These are phyloP conservation scores for Kwoniella botswanensis DNA, from an alignment of 768 basidiomycete species.

Conservation along the genomic window DNA sequence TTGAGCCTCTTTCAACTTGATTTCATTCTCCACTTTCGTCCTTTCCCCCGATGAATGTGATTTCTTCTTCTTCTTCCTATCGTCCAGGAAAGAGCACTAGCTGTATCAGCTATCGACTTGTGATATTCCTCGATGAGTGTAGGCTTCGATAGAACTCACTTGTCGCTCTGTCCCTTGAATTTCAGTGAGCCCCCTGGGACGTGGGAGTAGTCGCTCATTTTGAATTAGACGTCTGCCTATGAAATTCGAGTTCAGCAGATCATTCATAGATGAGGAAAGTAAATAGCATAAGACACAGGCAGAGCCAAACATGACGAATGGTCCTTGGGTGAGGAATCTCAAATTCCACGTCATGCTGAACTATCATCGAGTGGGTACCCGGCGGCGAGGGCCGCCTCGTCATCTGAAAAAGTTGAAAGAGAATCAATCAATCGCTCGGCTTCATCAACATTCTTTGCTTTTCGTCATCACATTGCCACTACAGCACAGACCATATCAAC, in stretches of 20 bases:
- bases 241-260: too few relatives aligned
- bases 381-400: slow-evolving; percentile 1
- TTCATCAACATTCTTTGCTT: neutral
- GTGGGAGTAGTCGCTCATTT: slow-evolving; percentile 56
- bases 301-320: too few relatives aligned
- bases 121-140: neutral
- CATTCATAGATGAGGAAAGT: too few relatives aligned
- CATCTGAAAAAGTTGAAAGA: neutral
- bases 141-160: slow-evolving; percentile 39
- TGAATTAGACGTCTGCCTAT: neutral
- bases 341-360: neutral
- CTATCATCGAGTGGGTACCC: neutral
- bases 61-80: slow-evolving; percentile 57
- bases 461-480: neutral
- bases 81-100: too few relatives aligned
- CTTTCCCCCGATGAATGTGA: slow-evolving; percentile 47
- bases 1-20: slow-evolving; percentile 28
- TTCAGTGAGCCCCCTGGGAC: slow-evolving; percentile 55
- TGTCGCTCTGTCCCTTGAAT: slow-evolving; percentile 55
- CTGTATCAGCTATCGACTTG: neutral
- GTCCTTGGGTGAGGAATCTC: too few relatives aligned
- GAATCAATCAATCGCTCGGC: neutral
- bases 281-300: too few relatives aligned
- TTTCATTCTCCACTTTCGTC: slow-evolving; percentile 29
- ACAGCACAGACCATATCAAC: too few relatives aligned